phyloP scores from a whole-genome alignment of 163 green algal genomes.

The Coccomyxa subellipsoidea region DNA sequence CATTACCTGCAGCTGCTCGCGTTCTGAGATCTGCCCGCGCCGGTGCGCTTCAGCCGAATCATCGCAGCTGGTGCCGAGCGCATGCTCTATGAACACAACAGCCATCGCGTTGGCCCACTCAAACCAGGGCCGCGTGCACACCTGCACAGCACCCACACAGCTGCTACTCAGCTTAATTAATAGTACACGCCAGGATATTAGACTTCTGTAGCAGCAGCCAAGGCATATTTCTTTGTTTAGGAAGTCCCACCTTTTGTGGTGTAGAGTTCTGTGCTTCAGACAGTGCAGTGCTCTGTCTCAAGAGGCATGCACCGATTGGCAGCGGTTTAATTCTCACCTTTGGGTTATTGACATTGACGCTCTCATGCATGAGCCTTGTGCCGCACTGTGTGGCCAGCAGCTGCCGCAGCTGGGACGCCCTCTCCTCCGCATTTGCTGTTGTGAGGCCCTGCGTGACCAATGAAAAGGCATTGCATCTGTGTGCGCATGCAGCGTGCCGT shows the following conservation, averaged over 20 bases:
- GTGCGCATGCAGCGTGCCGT: too few relatives aligned
- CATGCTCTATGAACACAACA: slow-evolving; percentile 44
- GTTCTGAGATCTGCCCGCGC: not conserved
- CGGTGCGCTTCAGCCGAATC: slow-evolving; percentile 33
- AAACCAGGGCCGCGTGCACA: slow-evolving; percentile 49
- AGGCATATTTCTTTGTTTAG: too few relatives aligned
- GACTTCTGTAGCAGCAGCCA: too few relatives aligned
- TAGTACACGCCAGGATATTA: too few relatives aligned
- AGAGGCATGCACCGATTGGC: too few relatives aligned
- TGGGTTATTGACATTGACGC: slow-evolving; percentile 34
- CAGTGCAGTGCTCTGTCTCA: too few relatives aligned
- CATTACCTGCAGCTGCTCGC: not conserved
- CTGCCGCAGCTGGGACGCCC: slow-evolving; percentile 26
- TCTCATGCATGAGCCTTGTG: slow-evolving; percentile 64
- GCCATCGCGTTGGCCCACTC: slow-evolving; percentile 63
- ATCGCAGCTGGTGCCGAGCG: slow-evolving; percentile 38
- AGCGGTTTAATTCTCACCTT: not conserved
- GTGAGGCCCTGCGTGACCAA: slow-evolving; percentile 31
- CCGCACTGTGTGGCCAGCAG: slow-evolving; percentile 38
- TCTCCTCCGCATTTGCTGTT: not conserved
- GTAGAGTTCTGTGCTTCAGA: too few relatives aligned
- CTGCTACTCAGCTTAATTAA: too few relatives aligned
- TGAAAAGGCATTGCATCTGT: too few relatives aligned
- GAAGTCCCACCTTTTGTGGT: too few relatives aligned
- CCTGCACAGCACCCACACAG: not conserved